These are phyloP conservation scores for Penicillium sclerotigenum DNA, from an alignment of 2,329 filamentous ascomycete species.

Conservation along the genomic window DNA sequence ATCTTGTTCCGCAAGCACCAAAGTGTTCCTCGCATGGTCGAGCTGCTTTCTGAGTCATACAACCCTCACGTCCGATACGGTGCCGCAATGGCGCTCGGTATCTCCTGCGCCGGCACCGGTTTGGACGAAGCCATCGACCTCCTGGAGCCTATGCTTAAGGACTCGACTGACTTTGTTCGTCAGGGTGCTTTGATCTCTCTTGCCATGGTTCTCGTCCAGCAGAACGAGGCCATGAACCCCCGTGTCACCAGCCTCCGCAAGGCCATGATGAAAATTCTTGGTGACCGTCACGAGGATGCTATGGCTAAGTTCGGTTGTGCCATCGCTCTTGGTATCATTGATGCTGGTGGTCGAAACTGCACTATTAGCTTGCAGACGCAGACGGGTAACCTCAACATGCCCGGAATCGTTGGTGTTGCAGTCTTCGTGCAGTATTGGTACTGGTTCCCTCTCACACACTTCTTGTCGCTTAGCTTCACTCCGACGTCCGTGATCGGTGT, in stretches of 20 bases:
- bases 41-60: constrained; percentile 95
- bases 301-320: constrained; percentile 99
- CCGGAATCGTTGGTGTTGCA: constrained; percentile 94
- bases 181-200: constrained; percentile 93
- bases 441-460: constrained; percentile 99
- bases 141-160: constrained; percentile 98
- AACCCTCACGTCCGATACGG: constrained; percentile 98
- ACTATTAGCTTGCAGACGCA: constrained; percentile 97
- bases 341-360: constrained; percentile 96
- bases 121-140: constrained; percentile 95
- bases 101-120: constrained; percentile 94
- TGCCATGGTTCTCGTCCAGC: constrained; percentile 98
- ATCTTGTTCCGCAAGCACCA: constrained; percentile 97
- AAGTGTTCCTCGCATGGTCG: constrained; percentile 97
- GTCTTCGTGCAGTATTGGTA: constrained; percentile 99
- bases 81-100: constrained; percentile 96
- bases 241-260: constrained; percentile 90
- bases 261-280: constrained; percentile 87
- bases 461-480: constrained; percentile 93
- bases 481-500: constrained; percentile 94
- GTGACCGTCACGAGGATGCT: constrained; percentile 94
- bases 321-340: constrained; percentile 91
- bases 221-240: constrained; percentile 97
- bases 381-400: constrained; percentile 98
- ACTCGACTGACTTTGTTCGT: constrained; percentile 95